These are phyloP conservation scores for Amanita exitialis DNA, from an alignment of 768 basidiomycete genomes.

Conservation along the genomic window DNA sequence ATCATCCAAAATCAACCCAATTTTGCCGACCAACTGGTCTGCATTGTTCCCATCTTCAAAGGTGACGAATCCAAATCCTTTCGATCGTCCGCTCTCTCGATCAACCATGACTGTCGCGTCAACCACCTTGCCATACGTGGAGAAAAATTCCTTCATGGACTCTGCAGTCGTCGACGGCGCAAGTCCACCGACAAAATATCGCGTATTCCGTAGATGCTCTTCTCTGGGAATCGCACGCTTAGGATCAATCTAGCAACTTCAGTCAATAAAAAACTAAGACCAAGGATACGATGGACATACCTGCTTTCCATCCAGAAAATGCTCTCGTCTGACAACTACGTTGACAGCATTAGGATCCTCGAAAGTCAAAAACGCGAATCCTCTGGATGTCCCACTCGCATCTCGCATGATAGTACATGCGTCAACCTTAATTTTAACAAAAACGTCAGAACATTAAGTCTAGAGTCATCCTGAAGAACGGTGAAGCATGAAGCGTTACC, in stretches of 20 bases:
- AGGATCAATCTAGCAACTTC: conserved; percentile 61
- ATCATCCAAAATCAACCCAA: conserved; percentile 65
- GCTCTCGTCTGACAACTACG: conserved; percentile 55
- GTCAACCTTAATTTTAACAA: neutral
- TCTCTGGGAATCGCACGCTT: conserved; percentile 81
- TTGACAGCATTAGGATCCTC: conserved; percentile 55
- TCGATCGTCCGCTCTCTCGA: conserved; percentile 60
- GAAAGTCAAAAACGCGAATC: conserved; percentile 82
- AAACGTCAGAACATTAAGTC: conserved; percentile 7
- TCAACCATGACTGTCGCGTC: conserved; percentile 86
- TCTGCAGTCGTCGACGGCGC: conserved; percentile 60
- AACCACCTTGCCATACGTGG: conserved; percentile 67
- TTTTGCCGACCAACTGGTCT: conserved; percentile 56
- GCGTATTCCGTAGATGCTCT: conserved; percentile 66
- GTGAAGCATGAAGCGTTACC: conserved; percentile 24
- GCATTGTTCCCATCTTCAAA: conserved; percentile 59
- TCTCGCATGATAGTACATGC: conserved; percentile 79
- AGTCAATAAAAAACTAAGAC: neutral
- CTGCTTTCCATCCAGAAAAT: conserved; percentile 70
- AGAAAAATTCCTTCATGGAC: conserved; percentile 60
- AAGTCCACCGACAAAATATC: conserved; percentile 77
- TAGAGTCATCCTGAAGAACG: neutral
- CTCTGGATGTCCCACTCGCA: conserved; percentile 61
- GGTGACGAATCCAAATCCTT: conserved; percentile 83
- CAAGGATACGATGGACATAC: conserved; percentile 23